Evolutionary conservation across 305 asterid species (phyloP), one percentile per base, ranked within the genome.

Genomic region (Stenogyne calaminthoides): DNA sequence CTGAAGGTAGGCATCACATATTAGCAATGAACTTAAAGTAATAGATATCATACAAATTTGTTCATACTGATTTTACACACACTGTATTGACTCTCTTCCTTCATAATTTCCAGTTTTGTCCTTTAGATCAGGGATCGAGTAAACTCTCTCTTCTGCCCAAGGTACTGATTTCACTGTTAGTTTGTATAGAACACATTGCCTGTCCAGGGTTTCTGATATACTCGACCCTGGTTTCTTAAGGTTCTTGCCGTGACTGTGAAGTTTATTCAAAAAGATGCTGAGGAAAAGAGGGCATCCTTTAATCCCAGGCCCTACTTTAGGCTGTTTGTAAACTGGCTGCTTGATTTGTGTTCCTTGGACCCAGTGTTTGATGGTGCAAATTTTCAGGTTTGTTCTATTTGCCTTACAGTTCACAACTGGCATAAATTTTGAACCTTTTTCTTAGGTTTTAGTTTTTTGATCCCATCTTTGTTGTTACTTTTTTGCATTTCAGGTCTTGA

Each of bases 281-380:
- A 93, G 79, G 96, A 93, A 58, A 93, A 85, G 83, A 86, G 84
- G 79, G 19, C 82, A 22, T 71, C 86, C 60, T 95, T 95, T 73
- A 92, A 95, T 62, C 91, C 98, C 42, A 87, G 99, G 71, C 99
- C 98, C 27, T 93, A 87, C 85, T 95, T 93, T 84, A 89, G 98
- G 84, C 69, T 95, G 72, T 95, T 92, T 76, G 80, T 95, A 52
- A 89, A 95, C 75, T 93, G 98, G 99, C 70, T 92, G 75, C 83
- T 87, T 79, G 98, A 95, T 83, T 83, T 93, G 84, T 84, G 93
- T 81, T 86, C 93, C 58, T 80, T 95, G 87, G 99, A 95, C 9
- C 97, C 97, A 20, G 88, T 93, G 67, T 88, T 85, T 77, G 99
- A 93, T 71, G 98, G 99, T 76, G 91, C 97, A 70, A 91, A 93